A percentile compares a stretch with the other conserved stretches of the same genome.
Evolutionary conservation across 305 asterid species (phyloP).

Genomic region (Fraxinus xanthoxyloides): DNA sequence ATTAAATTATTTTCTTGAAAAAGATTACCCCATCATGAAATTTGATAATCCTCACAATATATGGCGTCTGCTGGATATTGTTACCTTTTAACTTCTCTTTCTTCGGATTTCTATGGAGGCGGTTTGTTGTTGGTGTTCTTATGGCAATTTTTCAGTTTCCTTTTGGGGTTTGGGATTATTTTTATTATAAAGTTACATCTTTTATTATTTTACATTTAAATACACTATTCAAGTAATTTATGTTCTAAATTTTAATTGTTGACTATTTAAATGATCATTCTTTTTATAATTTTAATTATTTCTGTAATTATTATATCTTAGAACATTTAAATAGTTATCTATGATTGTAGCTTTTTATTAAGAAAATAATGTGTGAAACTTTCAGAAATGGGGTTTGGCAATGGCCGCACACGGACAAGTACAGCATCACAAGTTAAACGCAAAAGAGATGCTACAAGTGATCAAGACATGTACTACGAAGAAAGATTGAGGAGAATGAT

Average conservation of each 20-base stretch:
- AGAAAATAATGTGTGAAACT: neutral
- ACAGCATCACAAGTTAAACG: neutral
- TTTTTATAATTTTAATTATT: neutral
- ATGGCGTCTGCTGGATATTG: neutral
- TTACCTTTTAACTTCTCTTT: neutral
- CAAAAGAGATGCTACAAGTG: neutral
- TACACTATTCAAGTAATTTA: neutral
- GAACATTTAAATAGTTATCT: neutral
- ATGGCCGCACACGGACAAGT: neutral
- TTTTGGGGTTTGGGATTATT: neutral
- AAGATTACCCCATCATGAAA: neutral
- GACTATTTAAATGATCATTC: neutral
- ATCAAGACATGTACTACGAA: neutral
- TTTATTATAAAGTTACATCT: neutral
- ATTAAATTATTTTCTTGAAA: neutral
- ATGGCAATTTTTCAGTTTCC: neutral
- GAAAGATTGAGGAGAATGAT: conserved; percentile 1
- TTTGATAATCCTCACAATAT: neutral
- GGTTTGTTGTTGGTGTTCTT: neutral
- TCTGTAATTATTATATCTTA: neutral
- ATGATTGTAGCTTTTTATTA: neutral
- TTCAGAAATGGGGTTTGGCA: conserved; percentile 1
- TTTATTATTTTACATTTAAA: neutral
- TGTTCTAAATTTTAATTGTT: neutral
- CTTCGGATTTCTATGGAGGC: neutral